Evolutionary conservation across 768 basidiomycete species (phyloP).

Genomic region (Boletus barrowsii): DNA sequence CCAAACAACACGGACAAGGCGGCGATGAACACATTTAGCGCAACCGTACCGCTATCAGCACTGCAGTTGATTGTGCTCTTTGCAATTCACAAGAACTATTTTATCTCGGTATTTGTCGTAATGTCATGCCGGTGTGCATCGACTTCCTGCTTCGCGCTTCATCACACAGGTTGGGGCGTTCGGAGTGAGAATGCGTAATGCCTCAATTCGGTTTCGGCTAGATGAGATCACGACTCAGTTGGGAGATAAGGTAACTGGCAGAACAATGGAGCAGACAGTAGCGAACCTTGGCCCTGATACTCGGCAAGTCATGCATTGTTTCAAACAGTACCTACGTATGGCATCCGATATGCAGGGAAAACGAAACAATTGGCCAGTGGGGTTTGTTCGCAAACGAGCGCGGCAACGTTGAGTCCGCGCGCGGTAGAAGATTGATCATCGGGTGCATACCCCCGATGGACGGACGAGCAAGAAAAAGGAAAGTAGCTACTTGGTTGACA

Average conservation of each 20-base stretch:
- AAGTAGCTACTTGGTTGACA: background rate
- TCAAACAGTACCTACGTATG: slow-evolving; percentile 1
- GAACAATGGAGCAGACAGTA: slow-evolving; percentile 12
- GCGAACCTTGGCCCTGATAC: slow-evolving; percentile 17
- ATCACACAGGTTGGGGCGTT: background rate
- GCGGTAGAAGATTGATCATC: slow-evolving; percentile 27
- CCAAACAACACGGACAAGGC: slow-evolving; percentile 45
- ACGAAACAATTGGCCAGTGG: slow-evolving; percentile 1
- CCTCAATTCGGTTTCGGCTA: slow-evolving; percentile 1
- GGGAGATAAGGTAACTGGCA: slow-evolving; percentile 19
- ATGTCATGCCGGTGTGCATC: slow-evolving; percentile 9
- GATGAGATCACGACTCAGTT: slow-evolving; percentile 13
- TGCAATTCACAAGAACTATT: slow-evolving; percentile 10
- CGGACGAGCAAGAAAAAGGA: slow-evolving; percentile 13
- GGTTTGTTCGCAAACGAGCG: slow-evolving; percentile 10
- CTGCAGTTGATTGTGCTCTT: slow-evolving; percentile 7
- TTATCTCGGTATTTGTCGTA: slow-evolving; percentile 27
- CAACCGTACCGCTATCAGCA: slow-evolving; percentile 3
- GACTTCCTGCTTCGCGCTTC: slow-evolving; percentile 10
- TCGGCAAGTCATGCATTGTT: background rate
- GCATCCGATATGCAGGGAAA: background rate
- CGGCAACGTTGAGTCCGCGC: slow-evolving; percentile 25
- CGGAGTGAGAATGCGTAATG: slow-evolving; percentile 12
- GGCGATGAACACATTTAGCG: slow-evolving; percentile 27
- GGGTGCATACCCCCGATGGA: slow-evolving; percentile 12